Evolutionary conservation across 1,284 basidiomycete genomes (phyloP).

Genomic region (Apiotrichum sp.): DNA sequence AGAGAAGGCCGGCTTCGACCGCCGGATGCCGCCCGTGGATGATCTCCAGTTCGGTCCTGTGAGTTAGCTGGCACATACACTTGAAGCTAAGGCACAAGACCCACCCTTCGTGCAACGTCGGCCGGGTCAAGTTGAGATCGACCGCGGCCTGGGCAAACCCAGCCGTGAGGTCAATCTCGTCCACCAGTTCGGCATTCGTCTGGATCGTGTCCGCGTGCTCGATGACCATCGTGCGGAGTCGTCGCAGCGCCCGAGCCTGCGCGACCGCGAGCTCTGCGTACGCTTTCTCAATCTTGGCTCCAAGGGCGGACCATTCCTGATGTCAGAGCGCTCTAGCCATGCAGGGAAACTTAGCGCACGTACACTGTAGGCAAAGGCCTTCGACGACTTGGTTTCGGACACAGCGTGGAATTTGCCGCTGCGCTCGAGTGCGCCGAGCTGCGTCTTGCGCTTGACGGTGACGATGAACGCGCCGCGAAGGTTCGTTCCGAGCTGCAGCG

Average conservation of each 20-base stretch:
- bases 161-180: slow-evolving; percentile 81
- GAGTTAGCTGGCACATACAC: slow-evolving; percentile 6
- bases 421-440: slow-evolving; percentile 49
- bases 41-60: slow-evolving; percentile 62
- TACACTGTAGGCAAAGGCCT: slow-evolving; percentile 65
- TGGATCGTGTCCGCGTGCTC: slow-evolving; percentile 56
- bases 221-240: slow-evolving; percentile 63
- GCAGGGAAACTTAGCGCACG: slow-evolving; percentile 44
- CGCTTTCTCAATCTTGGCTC: slow-evolving; percentile 58
- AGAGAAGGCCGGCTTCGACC: slow-evolving; percentile 80
- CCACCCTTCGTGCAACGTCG: slow-evolving; percentile 64
- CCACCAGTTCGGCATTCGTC: slow-evolving; percentile 70
- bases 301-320: slow-evolving; percentile 62
- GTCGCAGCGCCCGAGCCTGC: slow-evolving; percentile 66
- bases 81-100: slow-evolving; percentile 19
- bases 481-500: slow-evolving; percentile 5
- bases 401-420: slow-evolving; percentile 24
- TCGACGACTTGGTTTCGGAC: slow-evolving; percentile 29
- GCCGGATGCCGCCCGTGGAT: slow-evolving; percentile 81
- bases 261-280: slow-evolving; percentile 54
- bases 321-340: background rate
- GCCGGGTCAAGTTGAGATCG: slow-evolving; percentile 71
- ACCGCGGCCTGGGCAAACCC: slow-evolving; percentile 75
- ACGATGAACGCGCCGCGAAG: slow-evolving; percentile 11
- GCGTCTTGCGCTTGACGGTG: slow-evolving; percentile 43